Evolutionary conservation across 805 yeast genomes (phyloP).

Genomic region (Myxozyma neotropica): DNA sequence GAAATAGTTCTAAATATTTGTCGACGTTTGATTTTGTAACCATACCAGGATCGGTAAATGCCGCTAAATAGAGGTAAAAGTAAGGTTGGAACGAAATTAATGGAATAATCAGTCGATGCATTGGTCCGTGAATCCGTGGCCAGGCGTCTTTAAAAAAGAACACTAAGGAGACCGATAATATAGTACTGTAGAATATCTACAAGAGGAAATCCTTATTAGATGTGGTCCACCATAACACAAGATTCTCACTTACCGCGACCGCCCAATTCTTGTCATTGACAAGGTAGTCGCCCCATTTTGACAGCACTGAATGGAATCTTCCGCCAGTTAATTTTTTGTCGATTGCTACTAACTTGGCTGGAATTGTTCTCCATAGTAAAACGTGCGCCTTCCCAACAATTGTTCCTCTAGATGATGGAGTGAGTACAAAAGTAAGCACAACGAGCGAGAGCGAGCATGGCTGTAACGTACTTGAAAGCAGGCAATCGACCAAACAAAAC

Average conservation of each 20-base stretch:
- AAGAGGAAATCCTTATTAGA: background rate
- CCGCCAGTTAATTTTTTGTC: conserved; percentile 34
- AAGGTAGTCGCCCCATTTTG: conserved; percentile 18
- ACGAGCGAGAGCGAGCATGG: background rate
- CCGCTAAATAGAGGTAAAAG: conserved; percentile 37
- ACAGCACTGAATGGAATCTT: conserved; percentile 3
- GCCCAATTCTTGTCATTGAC: conserved; percentile 37
- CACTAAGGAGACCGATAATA: conserved; percentile 26
- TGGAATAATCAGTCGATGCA: conserved; percentile 29
- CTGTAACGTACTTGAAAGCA: conserved; percentile 36
- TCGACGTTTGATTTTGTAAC: conserved; percentile 39
- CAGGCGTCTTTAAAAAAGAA: conserved; percentile 33
- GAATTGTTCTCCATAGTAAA: conserved; percentile 31
- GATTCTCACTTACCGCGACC: conserved; percentile 22
- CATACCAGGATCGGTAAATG: conserved; percentile 46
- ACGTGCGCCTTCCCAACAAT: conserved; percentile 33
- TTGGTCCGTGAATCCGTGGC: conserved; percentile 16
- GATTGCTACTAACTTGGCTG: conserved; percentile 18
- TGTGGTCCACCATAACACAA: background rate
- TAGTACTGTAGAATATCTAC: conserved; percentile 24
- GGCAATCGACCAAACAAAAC: conserved; percentile 45
- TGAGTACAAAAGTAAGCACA: background rate
- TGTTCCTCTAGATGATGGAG: conserved; percentile 31
- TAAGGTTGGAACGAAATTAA: conserved; percentile 37
- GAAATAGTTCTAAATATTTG: conserved; percentile 38